phyloP scores from a whole-genome alignment of 1,284 basidiomycete genomes.

The Serendipita sp. region DNA sequence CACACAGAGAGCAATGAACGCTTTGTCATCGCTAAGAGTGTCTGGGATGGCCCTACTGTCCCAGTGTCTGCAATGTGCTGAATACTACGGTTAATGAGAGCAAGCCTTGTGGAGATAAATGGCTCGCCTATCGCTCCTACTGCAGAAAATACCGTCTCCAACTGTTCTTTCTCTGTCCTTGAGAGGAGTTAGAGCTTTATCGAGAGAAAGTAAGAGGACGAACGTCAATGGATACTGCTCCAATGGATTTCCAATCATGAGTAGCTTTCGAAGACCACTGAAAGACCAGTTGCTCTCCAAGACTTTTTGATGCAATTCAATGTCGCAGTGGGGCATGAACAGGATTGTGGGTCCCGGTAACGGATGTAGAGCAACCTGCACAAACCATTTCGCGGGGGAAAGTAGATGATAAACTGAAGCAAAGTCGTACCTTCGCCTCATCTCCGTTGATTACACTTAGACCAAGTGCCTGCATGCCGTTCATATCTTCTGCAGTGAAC shows the following conservation, averaged over 20 bases:
- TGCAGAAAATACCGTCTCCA: background rate
- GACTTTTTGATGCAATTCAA: constrained; percentile 50
- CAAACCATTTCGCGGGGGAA: constrained; percentile 22
- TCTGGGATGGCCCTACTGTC: background rate
- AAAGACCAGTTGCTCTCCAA: constrained; percentile 45
- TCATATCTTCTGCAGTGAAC: constrained; percentile 43
- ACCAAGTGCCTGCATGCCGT: constrained; percentile 34
- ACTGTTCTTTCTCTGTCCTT: background rate
- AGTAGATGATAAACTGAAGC: background rate
- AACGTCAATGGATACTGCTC: constrained; percentile 24
- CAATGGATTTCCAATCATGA: constrained; percentile 34
- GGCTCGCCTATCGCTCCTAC: background rate
- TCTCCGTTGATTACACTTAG: constrained; percentile 34
- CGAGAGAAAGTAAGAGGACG: constrained; percentile 10
- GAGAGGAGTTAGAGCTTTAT: background rate
- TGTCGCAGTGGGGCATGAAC: constrained; percentile 67
- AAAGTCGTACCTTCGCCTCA: constrained; percentile 31
- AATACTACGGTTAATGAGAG: constrained; percentile 6
- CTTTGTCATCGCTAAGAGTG: constrained; percentile 7
- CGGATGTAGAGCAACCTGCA: constrained; percentile 11
- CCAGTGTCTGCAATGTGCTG: constrained; percentile 35
- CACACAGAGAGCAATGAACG: background rate
- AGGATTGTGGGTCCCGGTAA: constrained; percentile 36
- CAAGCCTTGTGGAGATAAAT: background rate
- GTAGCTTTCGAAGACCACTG: constrained; percentile 23